phyloP scores from a whole-genome alignment of 805 yeast genomes.

The Spathaspora passalidarum region DNA sequence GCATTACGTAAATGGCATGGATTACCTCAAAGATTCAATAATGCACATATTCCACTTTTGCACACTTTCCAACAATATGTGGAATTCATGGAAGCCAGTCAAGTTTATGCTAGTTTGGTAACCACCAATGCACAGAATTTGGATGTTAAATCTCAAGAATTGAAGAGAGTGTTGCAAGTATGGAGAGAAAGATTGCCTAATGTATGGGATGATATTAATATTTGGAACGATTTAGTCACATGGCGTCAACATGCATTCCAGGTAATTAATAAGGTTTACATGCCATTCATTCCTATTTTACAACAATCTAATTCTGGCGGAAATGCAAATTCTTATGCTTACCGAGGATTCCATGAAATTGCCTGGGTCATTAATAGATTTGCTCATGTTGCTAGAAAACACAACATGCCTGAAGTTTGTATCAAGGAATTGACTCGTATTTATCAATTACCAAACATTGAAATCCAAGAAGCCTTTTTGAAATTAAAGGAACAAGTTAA shows the following conservation, averaged over 20 bases:
- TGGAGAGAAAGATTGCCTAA: conserved; percentile 98
- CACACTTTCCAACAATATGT: conserved; percentile 97
- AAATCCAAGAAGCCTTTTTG: conserved; percentile 95
- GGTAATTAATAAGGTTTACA: conserved; percentile 88
- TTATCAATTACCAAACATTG: conserved; percentile 94
- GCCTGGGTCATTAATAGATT: conserved; percentile 98
- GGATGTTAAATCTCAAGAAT: conserved; percentile 89
- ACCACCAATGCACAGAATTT: conserved; percentile 90
- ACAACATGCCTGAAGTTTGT: conserved; percentile 95
- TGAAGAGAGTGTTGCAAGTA: conserved; percentile 90
- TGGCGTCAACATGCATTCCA: conserved; percentile 99
- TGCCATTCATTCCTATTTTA: conserved; percentile 84
- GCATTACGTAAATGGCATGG: conserved; percentile 92
- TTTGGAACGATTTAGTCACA: conserved; percentile 96
- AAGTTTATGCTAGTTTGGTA: conserved; percentile 81
- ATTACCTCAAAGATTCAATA: conserved; percentile 70
- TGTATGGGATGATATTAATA: conserved; percentile 93
- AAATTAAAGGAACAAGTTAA: conserved; percentile 96
- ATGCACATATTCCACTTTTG: conserved; percentile 83
- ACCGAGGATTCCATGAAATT: conserved; percentile 96
- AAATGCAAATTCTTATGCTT: conserved; percentile 87
- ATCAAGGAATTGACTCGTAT: conserved; percentile 88
- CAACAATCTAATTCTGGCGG: conserved; percentile 67
- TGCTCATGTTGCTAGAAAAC: conserved; percentile 98
- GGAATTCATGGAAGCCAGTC: conserved; percentile 96